Conservation (phyloP, 805 yeast genomes). For the Candida pseudoglaebosa region DNA sequence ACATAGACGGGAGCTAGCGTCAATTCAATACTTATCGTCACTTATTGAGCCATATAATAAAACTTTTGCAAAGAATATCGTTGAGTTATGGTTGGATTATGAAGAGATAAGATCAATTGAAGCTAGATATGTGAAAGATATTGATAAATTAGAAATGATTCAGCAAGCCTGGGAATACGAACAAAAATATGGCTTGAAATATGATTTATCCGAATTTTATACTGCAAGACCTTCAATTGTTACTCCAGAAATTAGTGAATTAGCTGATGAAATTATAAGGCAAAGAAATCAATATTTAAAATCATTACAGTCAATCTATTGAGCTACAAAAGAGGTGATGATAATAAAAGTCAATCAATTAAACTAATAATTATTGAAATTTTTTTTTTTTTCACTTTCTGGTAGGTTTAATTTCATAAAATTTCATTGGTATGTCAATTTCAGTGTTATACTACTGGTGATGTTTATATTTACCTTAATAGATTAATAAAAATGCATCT, state of each 20-base stretch:
- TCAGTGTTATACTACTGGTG: too few relatives aligned
- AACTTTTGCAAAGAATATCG: constrained; percentile 58
- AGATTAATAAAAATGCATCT: not conserved
- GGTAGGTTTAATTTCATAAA: too few relatives aligned
- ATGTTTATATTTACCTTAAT: not conserved
- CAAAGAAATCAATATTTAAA: constrained; percentile 18
- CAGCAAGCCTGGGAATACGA: constrained; percentile 84
- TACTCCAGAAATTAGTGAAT: constrained; percentile 62
- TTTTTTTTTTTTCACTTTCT: too few relatives aligned
- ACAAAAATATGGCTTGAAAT: constrained; percentile 51
- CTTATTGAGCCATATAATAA: constrained; percentile 64
- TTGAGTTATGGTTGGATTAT: constrained; percentile 80
- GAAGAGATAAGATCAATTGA: constrained; percentile 79
- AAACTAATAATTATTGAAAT: too few relatives aligned
- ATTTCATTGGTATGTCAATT: too few relatives aligned
- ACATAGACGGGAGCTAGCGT: constrained; percentile 71
- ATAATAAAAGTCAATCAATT: too few relatives aligned
- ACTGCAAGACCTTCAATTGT: constrained; percentile 58
- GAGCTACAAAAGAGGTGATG: too few relatives aligned
- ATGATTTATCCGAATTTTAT: constrained; percentile 68
- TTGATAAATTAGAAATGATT: constrained; percentile 86
- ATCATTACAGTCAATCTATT: constrained; percentile 3
- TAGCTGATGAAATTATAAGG: constrained; percentile 51
- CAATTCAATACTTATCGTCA: constrained; percentile 63
- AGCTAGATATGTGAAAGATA: constrained; percentile 88